Evolutionary conservation across 345 rosid species (phyloP), one percentile per base, ranked within the genome.

Genomic region (Rhodamnia argentea): DNA sequence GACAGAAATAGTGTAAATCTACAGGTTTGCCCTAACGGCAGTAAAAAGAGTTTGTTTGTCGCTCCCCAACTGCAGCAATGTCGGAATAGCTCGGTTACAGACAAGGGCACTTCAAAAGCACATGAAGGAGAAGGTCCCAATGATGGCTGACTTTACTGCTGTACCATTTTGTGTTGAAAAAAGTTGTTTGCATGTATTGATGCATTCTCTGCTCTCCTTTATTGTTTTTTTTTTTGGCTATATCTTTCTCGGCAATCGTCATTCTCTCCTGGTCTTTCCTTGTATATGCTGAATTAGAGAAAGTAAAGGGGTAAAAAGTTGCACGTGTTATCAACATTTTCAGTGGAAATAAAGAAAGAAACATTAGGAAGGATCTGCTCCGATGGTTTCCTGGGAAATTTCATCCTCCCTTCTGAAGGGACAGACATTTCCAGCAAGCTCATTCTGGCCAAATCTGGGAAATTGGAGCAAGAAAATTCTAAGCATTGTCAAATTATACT

Each of bases 21-120:
- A 37, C 86, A 86, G 52, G 89, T 90, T 27, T 14, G 86, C 64
- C 53, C 90, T 13, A 42, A 86, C 32, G 94, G 91, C 52, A 82
- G 59, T 84, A 89, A 86, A 57, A 92, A 87, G 88, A 85, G 87
- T 62, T 83, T 84, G 55, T 13, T 82, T 82, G 59, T 84, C 85
- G 85, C 88, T 87, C 85, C 89, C 14, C 92, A 53, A 32, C 90
- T 86, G 40, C 93, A 87, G 81, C 92, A 87, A 53, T 85, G 88
- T 27, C 40, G 24, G 88, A 90, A 83, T 89, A 88, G 62, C 81
- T 75, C 26, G 37, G 86, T 81, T 84, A 83, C 86, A 47, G 92
- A 91, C 88, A 89, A 85, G 85, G 91, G 82, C 89, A 57, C 84
- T 22, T 23, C 86, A 7, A 40, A 4, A 42, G 86, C 50, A 37